Percentiles rank a stretch among this genome's conserved stretches.
phyloP scores from a whole-genome alignment of 192 early-diverging fungal species.

The Blastocladiella britannica region DNA sequence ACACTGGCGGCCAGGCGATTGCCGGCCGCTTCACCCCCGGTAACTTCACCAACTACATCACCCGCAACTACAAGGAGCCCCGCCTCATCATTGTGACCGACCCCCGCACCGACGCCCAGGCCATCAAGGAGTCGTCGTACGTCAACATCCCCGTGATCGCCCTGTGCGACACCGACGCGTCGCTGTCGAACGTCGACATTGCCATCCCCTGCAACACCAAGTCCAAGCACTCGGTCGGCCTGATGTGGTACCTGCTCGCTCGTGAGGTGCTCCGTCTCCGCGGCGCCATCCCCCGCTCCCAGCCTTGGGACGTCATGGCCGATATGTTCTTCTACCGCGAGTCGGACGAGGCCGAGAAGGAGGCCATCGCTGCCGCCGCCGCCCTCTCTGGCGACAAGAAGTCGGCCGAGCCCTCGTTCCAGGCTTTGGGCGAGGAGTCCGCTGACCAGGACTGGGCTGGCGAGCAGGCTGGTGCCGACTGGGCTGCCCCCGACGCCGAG shows the following conservation, averaged over 20 bases:
- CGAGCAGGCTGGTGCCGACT: constrained; percentile 13
- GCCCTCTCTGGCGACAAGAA: constrained; percentile 22
- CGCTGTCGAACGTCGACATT: constrained; percentile 85
- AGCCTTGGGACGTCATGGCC: constrained; percentile 91
- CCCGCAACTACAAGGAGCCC: constrained; percentile 97
- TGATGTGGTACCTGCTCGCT: constrained; percentile 91
- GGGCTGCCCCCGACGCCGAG: constrained; percentile 11
- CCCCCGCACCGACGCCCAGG: constrained; percentile 95
- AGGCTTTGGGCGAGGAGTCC: constrained; percentile 17
- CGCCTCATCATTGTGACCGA: constrained; percentile 94
- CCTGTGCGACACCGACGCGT: constrained; percentile 93
- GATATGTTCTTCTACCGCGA: constrained; percentile 99
- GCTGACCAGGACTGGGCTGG: constrained; percentile 11
- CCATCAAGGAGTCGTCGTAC: constrained; percentile 97
- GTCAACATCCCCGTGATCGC: constrained; percentile 99
- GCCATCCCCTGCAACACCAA: constrained; percentile 99
- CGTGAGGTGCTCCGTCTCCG: constrained; percentile 97
- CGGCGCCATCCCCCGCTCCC: constrained; percentile 65
- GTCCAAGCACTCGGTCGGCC: constrained; percentile 96
- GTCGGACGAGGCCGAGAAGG: constrained; percentile 89
- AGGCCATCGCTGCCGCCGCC: constrained; percentile 46
- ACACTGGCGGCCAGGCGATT: constrained; percentile 97
- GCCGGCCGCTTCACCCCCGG: constrained; percentile 99
- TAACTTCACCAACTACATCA: constrained; percentile 99
- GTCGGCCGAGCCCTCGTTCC: constrained; percentile 11